Evolutionary conservation across 192 early-diverging fungal genomes (phyloP).

Genomic region (Phlyctochytrium bullatum): DNA sequence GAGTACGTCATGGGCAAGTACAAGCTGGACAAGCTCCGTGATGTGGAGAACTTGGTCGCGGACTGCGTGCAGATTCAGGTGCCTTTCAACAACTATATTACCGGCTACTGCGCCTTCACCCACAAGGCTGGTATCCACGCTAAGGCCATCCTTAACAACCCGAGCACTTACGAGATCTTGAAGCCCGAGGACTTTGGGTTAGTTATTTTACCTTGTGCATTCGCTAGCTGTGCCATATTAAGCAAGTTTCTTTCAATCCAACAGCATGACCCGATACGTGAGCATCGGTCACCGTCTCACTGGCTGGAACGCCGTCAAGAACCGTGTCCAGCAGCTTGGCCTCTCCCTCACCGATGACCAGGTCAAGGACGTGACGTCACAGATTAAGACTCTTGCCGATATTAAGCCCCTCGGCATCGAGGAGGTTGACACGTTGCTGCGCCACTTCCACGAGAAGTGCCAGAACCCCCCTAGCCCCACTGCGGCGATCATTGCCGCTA

Average conservation of each 20-base stretch:
- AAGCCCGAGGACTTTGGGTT: conserved; percentile 96
- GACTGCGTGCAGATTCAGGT: conserved; percentile 91
- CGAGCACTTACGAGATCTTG: conserved; percentile 96
- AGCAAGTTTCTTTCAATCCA: background rate
- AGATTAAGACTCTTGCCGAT: conserved; percentile 96
- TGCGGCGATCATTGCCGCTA: background rate
- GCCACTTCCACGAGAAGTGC: conserved; percentile 65
- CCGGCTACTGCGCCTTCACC: conserved; percentile 97
- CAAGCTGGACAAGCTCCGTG: conserved; percentile 86
- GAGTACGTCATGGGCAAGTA: conserved; percentile 94
- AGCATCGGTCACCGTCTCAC: conserved; percentile 96
- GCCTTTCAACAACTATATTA: conserved; percentile 99
- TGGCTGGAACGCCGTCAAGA: conserved; percentile 99
- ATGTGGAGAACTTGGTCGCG: conserved; percentile 95
- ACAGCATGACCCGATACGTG: conserved; percentile 90
- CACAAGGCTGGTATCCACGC: conserved; percentile 99
- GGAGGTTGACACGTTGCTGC: conserved; percentile 84
- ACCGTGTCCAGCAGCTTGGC: conserved; percentile 90
- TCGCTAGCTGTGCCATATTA: background rate
- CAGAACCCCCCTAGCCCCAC: conserved; percentile 7
- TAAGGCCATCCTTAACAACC: conserved; percentile 99
- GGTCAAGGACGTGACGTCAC: conserved; percentile 85
- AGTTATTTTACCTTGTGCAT: conserved; percentile 13
- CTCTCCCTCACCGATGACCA: conserved; percentile 82
- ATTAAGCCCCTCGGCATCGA: conserved; percentile 89